Percentiles rank a stretch among this genome's conserved stretches.
These are phyloP conservation scores for Vitis hybrid DNA, from an alignment of 177 flowering plant species.

Conservation along the genomic window DNA sequence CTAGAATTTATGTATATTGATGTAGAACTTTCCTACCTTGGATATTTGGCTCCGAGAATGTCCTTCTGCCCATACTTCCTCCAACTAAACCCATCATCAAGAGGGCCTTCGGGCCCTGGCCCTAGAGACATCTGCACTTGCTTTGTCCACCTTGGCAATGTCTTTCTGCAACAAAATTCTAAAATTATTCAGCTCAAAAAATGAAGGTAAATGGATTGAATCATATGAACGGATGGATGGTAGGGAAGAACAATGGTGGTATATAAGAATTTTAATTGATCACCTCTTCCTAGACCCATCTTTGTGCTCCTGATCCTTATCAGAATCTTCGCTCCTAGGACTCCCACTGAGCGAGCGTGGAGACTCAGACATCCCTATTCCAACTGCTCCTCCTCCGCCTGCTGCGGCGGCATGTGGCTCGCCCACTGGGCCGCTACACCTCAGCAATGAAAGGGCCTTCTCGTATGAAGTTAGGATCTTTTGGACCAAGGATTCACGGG, in stretches of 20 bases:
- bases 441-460: constrained; percentile 33
- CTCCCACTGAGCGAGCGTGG: constrained; percentile 33
- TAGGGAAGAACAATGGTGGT: not conserved
- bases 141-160: constrained; percentile 34
- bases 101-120: constrained; percentile 36
- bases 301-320: constrained; percentile 27
- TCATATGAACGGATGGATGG: not conserved
- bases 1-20: too few species aligned
- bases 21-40: constrained; percentile 31
- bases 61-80: constrained; percentile 65
- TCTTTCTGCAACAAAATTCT: constrained; percentile 23
- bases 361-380: constrained; percentile 20
- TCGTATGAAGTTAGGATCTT: constrained; percentile 39
- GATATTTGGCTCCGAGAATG: constrained; percentile 55
- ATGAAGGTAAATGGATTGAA: not conserved
- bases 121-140: constrained; percentile 32
- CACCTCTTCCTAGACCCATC: constrained; percentile 36
- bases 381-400: too few species aligned
- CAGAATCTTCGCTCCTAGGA: constrained; percentile 47
- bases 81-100: constrained; percentile 55
- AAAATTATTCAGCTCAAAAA: not conserved
- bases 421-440: not conserved
- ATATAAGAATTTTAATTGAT: not conserved
- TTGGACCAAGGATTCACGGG: constrained; percentile 24
- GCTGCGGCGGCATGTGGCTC: not conserved